Evolutionary conservation across 2,329 filamentous ascomycete genomes (phyloP), one percentile per base, ranked within the genome.

Genomic region (Cladosporium austrohemisphaericum): DNA sequence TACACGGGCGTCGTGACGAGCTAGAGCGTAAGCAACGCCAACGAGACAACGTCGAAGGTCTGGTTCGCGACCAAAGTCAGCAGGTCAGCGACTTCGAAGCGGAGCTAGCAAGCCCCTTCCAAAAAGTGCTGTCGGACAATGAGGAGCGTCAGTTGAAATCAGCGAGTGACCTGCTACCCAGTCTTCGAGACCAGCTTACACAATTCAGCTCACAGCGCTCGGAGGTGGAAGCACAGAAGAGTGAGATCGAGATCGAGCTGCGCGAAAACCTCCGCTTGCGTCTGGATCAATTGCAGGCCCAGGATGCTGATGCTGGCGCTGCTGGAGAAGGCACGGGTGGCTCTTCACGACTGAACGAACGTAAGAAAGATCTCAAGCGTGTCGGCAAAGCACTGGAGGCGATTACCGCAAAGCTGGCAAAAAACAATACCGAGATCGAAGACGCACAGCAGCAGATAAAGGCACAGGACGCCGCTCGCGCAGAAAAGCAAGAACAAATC

Each of bases 231-330:
- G 80, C 78, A 20, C 80, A 82, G 48, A 97, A 95, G 71, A 84
- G 85, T 46, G 80, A 88, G 29, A 76, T 97, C 22, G 92, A 98
- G 66, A 81, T 88, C 26, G 88, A 95, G 62, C 73, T 98, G 40
- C 84, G 86, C n/a, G 88, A 94, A 61, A 95, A 95, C 60, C 76
- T 98, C 35, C 84, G 86, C 61, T 85, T 90, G 59, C 87, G 86
- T 57, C 80, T 97, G 25, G 91, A 96, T 59, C 87, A 95, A 66
- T 79, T 98, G 47, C 85, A 86, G 56, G 81, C 82, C 53, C 80
- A 86, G 60, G 88, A 85, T 13, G 80, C 86, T 52, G 89, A 94
- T 57, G 77, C 75, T 46, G 75, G 71, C 48, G 69, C 75, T 38
- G 54, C 52, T 33, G 61, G 63, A n/a, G 52, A 53, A 22, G 76